Conservation (phyloP, 1,284 basidiomycete species). For the Xanthoconium separans region DNA sequence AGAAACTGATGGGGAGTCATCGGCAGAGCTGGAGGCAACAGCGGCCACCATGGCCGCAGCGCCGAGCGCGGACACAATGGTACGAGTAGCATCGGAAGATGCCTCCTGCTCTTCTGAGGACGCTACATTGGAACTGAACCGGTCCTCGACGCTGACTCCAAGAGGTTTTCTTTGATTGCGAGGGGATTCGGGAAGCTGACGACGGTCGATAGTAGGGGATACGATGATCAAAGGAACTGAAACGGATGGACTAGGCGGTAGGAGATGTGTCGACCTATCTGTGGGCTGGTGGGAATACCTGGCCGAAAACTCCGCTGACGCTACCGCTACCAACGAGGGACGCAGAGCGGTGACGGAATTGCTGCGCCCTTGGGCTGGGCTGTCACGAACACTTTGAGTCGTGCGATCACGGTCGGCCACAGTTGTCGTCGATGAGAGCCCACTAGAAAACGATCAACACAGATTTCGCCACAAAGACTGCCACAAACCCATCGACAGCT, state of each 20-base stretch:
- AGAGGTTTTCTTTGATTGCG: background rate
- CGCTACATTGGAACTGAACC: background rate
- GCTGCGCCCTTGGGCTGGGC: background rate
- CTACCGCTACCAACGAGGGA: background rate
- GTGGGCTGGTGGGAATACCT: background rate
- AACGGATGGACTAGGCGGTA: background rate
- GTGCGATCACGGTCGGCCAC: background rate
- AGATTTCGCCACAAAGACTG: background rate
- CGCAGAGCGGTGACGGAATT: background rate
- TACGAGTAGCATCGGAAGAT: background rate
- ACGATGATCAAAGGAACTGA: background rate
- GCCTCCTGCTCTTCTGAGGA: background rate
- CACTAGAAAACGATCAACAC: conserved; percentile 14
- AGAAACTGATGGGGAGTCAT: background rate
- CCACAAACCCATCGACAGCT: conserved; percentile 15
- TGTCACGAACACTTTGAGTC: background rate
- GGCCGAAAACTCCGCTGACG: background rate
- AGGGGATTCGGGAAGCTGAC: background rate
- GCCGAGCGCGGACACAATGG: background rate
- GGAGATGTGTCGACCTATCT: background rate
- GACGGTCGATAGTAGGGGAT: conserved; percentile 1
- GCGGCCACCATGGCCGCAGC: background rate
- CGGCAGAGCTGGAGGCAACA: background rate
- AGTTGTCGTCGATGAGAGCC: background rate
- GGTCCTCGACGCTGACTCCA: background rate